Evolutionary conservation across 2,329 filamentous ascomycete species (phyloP), one percentile per base, ranked within the genome.

Genomic region (Atkinsonella hypoxylon): DNA sequence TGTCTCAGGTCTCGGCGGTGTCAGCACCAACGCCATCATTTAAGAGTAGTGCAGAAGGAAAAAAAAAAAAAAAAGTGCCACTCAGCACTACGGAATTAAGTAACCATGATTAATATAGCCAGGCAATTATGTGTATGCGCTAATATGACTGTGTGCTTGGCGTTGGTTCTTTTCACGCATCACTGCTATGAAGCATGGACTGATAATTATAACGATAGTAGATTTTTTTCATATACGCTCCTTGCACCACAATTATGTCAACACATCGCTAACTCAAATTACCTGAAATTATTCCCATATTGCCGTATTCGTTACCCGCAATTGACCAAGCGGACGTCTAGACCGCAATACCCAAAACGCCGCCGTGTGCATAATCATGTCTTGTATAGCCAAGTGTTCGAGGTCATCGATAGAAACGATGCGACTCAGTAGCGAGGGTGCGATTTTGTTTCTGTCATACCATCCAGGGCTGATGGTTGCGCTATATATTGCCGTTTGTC

Each of bases 11-110:
- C 13, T 62, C 61, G 18, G 43, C 15, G 18, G 57, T 56, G 3
- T 56, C 65, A 9, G 64, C 69, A 36, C 47, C 41, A 36, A 71
- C 81, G 2, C 75, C 78, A 5, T 81, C 79, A 0, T 94, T 91
- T 61, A 85, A 86, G 65, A 53, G 79, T 82, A 42, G 75, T 84
- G 46, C 95, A 95, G 71, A 85, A 88, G 70, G 97, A 95, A 71
- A n/a, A n/a, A n/a, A n/a, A n/a, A n/a, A n/a, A n/a, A n/a, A n/a
- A n/a, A n/a, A 95, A 93, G 67, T 82, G 93, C 53, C 78, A 85
- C 51, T 73, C 81, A 0, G 82, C 84, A 13, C 71, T 83, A 20
- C 46, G 89, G 90, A 1, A 90, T 96, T 60, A 96, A 88, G 75
- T 91, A 89, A 68, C 71, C 76, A 15, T 72, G 77, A 1, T 61